Conservation (phyloP, 1,139 yeast genomes). For the Taphrina flavorubra region DNA sequence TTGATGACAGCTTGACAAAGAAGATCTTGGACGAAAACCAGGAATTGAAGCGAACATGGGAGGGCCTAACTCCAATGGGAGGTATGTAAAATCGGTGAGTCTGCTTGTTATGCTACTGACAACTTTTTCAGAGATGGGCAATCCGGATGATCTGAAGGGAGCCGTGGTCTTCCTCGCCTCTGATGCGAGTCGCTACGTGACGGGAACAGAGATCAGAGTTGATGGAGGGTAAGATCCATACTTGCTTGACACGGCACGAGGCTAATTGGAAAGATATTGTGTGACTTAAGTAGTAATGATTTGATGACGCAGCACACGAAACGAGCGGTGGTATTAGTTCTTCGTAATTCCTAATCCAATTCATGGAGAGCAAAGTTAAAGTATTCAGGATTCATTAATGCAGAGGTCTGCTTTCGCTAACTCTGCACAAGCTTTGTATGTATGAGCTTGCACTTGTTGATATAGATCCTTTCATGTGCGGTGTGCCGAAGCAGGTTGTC, state of each 20-base stretch:
- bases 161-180: conserved; percentile 72
- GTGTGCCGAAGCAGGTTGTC: no score
- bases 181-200: conserved; percentile 67
- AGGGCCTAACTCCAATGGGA: conserved; percentile 68
- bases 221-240: conserved; percentile 68
- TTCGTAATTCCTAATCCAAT: neutral
- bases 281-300: neutral
- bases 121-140: conserved; percentile 18
- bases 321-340: neutral
- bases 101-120: conserved; percentile 53
- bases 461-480: no score
- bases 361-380: neutral
- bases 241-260: neutral
- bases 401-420: no score
- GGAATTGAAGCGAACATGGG: conserved; percentile 53
- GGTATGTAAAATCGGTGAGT: conserved; percentile 52
- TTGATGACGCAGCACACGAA: neutral
- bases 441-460: no score
- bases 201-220: conserved; percentile 69
- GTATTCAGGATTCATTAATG: neutral
- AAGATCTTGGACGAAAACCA: conserved; percentile 27
- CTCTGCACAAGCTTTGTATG: no score
- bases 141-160: conserved; percentile 68
- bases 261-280: conserved; percentile 16
- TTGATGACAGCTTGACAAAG: conserved; percentile 13